phyloP scores from a whole-genome alignment of 306 rosid genomes.

The Biancaea sappan region DNA sequence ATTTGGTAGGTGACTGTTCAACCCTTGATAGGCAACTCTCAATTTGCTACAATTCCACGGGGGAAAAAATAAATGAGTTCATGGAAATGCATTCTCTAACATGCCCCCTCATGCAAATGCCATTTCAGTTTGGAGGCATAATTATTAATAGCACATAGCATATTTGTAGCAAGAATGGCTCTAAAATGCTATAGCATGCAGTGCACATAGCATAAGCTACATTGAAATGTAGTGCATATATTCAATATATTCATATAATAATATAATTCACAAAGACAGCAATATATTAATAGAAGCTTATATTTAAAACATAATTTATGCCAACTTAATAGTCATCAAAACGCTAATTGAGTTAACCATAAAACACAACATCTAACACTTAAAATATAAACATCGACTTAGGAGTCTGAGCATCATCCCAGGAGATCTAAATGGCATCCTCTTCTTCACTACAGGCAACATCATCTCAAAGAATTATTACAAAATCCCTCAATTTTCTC shows the following conservation, averaged over 20 bases:
- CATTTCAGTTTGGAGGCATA: background rate
- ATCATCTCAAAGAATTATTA: background rate
- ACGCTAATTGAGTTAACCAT: background rate
- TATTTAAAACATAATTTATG: background rate
- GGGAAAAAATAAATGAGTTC: background rate
- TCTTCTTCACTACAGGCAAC: background rate
- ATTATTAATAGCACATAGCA: background rate
- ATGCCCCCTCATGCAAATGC: background rate
- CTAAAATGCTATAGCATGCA: background rate
- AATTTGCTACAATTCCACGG: constrained; percentile 52
- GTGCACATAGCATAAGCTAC: background rate
- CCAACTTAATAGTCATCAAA: background rate
- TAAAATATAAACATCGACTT: background rate
- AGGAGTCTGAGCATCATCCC: background rate
- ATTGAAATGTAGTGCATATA: background rate
- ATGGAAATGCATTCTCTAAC: constrained; percentile 3
- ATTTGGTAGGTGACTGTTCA: constrained; percentile 70
- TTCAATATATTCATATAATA: background rate
- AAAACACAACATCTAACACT: background rate
- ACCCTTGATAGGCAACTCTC: constrained; percentile 64
- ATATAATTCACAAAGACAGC: background rate
- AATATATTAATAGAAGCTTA: background rate
- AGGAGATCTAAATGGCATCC: background rate
- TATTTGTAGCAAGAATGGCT: background rate
- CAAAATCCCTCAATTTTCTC: background rate